Conservation (phyloP, 2,329 filamentous ascomycete species). For the Dothideomycetes sp. region DNA sequence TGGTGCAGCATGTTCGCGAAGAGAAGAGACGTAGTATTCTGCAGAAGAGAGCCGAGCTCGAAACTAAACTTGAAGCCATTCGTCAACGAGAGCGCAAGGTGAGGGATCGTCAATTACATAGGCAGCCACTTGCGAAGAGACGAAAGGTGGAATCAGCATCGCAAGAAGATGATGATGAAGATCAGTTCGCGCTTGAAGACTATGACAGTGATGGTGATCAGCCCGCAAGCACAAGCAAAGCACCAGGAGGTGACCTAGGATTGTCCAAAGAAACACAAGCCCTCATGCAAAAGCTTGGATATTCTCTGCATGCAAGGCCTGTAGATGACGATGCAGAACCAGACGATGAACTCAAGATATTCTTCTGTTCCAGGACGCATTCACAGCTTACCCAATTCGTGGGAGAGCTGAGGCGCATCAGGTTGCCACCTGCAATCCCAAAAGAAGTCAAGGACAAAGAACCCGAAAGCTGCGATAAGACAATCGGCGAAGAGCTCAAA, state of each 20-base stretch:
- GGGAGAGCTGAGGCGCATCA: conserved; percentile 67
- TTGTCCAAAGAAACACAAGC: conserved; percentile 66
- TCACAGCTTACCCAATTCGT: conserved; percentile 87
- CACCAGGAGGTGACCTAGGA: conserved; percentile 23
- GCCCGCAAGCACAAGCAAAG: conserved; percentile 14
- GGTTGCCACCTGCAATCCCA: conserved; percentile 58
- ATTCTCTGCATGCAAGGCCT: conserved; percentile 13
- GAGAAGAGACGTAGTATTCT: conserved; percentile 58
- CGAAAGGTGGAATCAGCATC: conserved; percentile 20
- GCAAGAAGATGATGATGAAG: conserved; percentile 34
- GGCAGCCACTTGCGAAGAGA: conserved; percentile 40
- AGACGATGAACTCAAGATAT: conserved; percentile 67
- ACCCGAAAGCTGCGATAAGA: conserved; percentile 9
- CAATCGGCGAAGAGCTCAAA: conserved; percentile 54
- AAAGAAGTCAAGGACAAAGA: conserved; percentile 2
- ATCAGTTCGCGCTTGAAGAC: conserved; percentile 65
- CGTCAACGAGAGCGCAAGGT: conserved; percentile 51
- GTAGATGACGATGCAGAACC: conserved; percentile 39
- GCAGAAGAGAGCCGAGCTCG: conserved; percentile 58
- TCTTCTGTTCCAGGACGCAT: conserved; percentile 86
- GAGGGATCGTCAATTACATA: conserved; percentile 37
- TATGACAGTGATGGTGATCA: conserved; percentile 53
- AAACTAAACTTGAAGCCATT: conserved; percentile 56
- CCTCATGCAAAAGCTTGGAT: conserved; percentile 50
- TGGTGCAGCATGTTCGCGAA: conserved; percentile 63